phyloP scores from a whole-genome alignment of 805 yeast genomes.

The Millerozyma miso region DNA sequence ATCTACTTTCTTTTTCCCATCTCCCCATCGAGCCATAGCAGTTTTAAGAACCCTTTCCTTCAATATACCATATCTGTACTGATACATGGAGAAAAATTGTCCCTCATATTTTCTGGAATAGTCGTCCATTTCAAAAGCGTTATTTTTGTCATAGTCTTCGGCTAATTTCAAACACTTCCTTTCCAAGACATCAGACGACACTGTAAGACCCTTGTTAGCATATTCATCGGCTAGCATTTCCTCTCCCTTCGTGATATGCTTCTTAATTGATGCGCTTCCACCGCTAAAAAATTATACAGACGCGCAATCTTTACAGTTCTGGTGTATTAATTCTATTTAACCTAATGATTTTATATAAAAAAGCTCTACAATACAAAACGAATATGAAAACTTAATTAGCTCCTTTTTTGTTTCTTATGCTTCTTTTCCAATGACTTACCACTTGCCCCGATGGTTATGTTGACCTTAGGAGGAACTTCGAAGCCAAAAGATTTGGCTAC shows the following conservation, averaged over 20 bases:
- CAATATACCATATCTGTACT: conserved; percentile 30
- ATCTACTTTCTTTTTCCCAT: conserved; percentile 31
- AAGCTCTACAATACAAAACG: not conserved
- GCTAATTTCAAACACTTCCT: conserved; percentile 1
- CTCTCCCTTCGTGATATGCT: not conserved
- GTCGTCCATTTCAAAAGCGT: conserved; percentile 16
- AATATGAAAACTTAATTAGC: conserved; percentile 7
- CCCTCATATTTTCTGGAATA: conserved; percentile 28
- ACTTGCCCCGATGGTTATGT: conserved; percentile 92
- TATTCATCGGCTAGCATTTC: conserved; percentile 1
- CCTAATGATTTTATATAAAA: not conserved
- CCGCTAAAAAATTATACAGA: conserved; percentile 1
- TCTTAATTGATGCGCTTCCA: not conserved
- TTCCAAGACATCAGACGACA: not conserved
- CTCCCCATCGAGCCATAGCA: conserved; percentile 51
- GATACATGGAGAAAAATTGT: conserved; percentile 43
- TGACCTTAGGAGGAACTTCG: conserved; percentile 93
- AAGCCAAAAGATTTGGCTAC: conserved; percentile 96
- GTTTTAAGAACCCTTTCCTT: conserved; percentile 28
- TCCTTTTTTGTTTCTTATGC: conserved; percentile 42
- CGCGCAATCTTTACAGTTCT: not conserved
- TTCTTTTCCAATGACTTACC: conserved; percentile 57
- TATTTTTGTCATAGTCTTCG: conserved; percentile 9
- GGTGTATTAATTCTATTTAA: not conserved
- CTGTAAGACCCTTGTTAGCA: conserved; percentile 3